Percentiles rank a stretch among this genome's conserved stretches.
Conservation (phyloP, 1,139 yeast genomes). For the Kodamaea arcana region DNA sequence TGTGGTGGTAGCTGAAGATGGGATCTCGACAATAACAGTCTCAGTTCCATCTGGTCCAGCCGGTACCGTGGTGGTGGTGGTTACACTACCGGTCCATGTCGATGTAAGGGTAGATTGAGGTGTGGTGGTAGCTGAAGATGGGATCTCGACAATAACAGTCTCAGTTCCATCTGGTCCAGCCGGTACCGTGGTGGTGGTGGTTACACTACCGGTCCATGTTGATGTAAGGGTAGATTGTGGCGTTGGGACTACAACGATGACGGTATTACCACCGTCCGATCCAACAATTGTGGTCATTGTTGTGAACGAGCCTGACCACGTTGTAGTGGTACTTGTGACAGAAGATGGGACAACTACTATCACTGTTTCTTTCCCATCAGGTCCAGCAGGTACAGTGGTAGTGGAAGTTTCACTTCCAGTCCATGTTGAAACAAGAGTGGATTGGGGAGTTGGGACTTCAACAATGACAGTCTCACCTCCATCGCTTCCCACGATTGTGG, state of each 20-base stretch:
- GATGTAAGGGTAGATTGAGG: slow-evolving; percentile 1
- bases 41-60: slow-evolving; percentile 8
- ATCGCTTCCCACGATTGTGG: slow-evolving; percentile 4
- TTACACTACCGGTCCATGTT: slow-evolving; percentile 7
- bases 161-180: slow-evolving; percentile 5
- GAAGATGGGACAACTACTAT: slow-evolving; percentile 10
- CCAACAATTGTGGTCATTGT: slow-evolving; percentile 9
- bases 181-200: slow-evolving; percentile 5
- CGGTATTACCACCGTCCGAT: slow-evolving; percentile 8
- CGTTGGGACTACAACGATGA: slow-evolving; percentile 12
- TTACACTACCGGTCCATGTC: slow-evolving; percentile 2
- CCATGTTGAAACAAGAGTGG: slow-evolving; percentile 10
- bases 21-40: slow-evolving; percentile 10
- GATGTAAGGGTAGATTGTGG: slow-evolving; percentile 11
- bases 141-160: slow-evolving; percentile 7
- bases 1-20: slow-evolving; percentile 4
- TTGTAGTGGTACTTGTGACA: slow-evolving; percentile 10
- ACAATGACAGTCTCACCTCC: slow-evolving; percentile 11
- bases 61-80: slow-evolving; percentile 7
- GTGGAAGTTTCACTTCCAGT: slow-evolving; percentile 4
- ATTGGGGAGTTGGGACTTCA: slow-evolving; percentile 11
- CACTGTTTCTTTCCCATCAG: slow-evolving; percentile 12
- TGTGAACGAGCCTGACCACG: slow-evolving; percentile 9
- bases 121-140: slow-evolving; percentile 11
- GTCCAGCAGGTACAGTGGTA: slow-evolving; percentile 4